phyloP scores from a whole-genome alignment of 179 eudicot species.

The Camellia oleifera region DNA sequence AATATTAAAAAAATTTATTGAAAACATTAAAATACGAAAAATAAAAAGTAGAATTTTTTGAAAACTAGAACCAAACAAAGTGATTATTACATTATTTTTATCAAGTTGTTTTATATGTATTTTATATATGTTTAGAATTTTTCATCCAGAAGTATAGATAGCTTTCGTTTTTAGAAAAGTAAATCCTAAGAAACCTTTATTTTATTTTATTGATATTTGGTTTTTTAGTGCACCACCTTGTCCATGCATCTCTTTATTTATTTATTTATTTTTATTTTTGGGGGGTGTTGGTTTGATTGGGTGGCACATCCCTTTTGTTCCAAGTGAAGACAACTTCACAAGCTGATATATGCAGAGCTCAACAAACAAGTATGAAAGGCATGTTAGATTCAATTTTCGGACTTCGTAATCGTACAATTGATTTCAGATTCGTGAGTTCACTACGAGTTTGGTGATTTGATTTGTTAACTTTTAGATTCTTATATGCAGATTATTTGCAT shows the following conservation, averaged over 20 bases:
- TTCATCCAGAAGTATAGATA: constrained; percentile 5
- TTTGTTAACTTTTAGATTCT: no score
- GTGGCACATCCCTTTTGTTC: constrained; percentile 16
- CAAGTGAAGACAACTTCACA: constrained; percentile 25
- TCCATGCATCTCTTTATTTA: background rate
- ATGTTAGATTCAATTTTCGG: background rate
- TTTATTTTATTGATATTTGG: background rate
- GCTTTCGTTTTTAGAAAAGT: constrained; percentile 31
- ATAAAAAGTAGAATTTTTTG: no score
- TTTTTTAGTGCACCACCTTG: background rate
- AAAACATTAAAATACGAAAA: no score
- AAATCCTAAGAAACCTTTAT: constrained; percentile 10
- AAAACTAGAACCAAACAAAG: no score
- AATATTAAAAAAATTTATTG: no score
- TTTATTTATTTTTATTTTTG: background rate
- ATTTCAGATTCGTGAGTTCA: no score
- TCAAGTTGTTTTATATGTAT: no score
- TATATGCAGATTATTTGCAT: no score
- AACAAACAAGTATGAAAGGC: background rate
- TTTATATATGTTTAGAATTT: no score
- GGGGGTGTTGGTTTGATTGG: constrained; percentile 8
- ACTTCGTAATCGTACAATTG: no score
- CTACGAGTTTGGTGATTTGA: no score
- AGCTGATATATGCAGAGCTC: background rate
- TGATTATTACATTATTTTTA: no score